Conservation (phyloP, 2,329 filamentous ascomycete species). For the Chrysosporium keratinophilum region DNA sequence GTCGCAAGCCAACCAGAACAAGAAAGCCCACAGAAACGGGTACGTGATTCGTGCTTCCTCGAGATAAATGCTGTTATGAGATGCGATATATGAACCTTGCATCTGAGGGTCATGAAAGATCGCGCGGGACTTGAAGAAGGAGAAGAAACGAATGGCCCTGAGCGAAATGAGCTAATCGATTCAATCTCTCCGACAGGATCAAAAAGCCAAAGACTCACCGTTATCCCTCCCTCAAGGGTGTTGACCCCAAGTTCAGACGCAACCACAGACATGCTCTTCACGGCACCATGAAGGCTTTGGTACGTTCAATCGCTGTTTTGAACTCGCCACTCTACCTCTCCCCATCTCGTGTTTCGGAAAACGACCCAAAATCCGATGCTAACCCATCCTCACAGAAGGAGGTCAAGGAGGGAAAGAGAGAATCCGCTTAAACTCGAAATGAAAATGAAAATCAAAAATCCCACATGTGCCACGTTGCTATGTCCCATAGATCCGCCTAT, state of each 20-base stretch:
- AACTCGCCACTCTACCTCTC: not conserved
- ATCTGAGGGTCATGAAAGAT: not conserved
- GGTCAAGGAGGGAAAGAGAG: conserved; percentile 90
- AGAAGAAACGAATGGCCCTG: too few species aligned
- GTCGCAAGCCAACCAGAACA: conserved; percentile 96
- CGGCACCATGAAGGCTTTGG: conserved; percentile 95
- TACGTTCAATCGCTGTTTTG: conserved; percentile 44
- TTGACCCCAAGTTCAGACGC: conserved; percentile 98
- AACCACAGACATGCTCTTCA: conserved; percentile 99
- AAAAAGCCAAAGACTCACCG: conserved; percentile 99
- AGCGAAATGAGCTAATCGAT: not conserved
- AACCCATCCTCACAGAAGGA: conserved; percentile 63
- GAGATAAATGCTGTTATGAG: not conserved
- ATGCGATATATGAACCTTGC: not conserved
- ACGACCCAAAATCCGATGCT: conserved; percentile 15
- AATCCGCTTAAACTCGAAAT: conserved; percentile 56
- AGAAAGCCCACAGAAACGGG: conserved; percentile 99
- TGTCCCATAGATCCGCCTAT: conserved; percentile 9
- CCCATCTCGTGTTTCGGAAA: not conserved
- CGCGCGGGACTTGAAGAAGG: not conserved
- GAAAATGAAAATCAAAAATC: conserved; percentile 19
- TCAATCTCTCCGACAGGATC: conserved; percentile 55
- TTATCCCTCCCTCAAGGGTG: conserved; percentile 97
- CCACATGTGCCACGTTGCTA: conserved; percentile 6
- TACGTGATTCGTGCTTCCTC: conserved; percentile 42